Conservation (phyloP, 2,329 filamentous ascomycete genomes). For the Aureobasidium sp. region DNA sequence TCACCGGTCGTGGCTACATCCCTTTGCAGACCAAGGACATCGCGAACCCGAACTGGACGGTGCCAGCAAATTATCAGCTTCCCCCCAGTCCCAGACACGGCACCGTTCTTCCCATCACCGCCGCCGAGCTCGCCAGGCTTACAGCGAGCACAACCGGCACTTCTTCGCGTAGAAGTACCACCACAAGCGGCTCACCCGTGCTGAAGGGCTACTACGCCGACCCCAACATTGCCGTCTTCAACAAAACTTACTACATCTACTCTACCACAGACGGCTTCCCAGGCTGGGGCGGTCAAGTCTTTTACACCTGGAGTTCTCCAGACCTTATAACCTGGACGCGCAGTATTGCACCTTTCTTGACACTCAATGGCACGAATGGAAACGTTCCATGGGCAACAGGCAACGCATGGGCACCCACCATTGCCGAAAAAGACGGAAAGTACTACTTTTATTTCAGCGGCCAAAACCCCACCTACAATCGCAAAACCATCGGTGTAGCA, state of each 20-base stretch:
- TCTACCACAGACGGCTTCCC: constrained; percentile 41
- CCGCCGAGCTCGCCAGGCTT: constrained; percentile 36
- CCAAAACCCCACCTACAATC: constrained; percentile 25
- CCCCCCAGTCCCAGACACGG: constrained; percentile 48
- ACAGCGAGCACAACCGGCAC: constrained; percentile 17
- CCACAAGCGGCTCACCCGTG: constrained; percentile 9
- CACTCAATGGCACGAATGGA: constrained; percentile 39
- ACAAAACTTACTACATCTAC: constrained; percentile 43
- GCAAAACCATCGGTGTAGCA: constrained; percentile 27
- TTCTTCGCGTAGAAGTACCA: background rate
- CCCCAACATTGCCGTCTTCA: constrained; percentile 42
- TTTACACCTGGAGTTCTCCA: constrained; percentile 43
- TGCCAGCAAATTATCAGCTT: constrained; percentile 41
- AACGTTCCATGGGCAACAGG: constrained; percentile 36
- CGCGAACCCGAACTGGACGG: constrained; percentile 43
- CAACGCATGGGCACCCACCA: constrained; percentile 30
- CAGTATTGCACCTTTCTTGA: constrained; percentile 37
- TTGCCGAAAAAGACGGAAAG: constrained; percentile 22
- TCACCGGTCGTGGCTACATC: constrained; percentile 46
- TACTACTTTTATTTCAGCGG: constrained; percentile 30
- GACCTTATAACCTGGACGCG: constrained; percentile 41
- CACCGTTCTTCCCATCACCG: constrained; percentile 48
- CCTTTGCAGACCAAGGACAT: constrained; percentile 47
- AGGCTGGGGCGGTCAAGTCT: constrained; percentile 42
- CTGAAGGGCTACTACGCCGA: constrained; percentile 33